Evolutionary conservation across 345 rosid species (phyloP).

Genomic region (Camelina sativa): DNA sequence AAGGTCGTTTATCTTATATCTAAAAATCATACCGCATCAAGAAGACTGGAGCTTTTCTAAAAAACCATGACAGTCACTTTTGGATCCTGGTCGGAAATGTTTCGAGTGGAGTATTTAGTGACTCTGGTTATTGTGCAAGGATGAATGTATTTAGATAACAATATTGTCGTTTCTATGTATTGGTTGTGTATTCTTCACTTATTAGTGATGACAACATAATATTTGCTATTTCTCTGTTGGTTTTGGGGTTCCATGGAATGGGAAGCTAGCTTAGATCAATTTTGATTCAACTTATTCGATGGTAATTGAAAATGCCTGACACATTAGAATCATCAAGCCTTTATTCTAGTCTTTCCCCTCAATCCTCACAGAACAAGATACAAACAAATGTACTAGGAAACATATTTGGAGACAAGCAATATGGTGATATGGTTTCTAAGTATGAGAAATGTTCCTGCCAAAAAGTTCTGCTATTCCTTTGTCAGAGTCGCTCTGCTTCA

Average conservation of each 20-base stretch:
- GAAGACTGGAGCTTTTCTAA: constrained; percentile 48
- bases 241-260: not conserved
- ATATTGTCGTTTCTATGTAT: constrained; percentile 22
- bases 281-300: not conserved
- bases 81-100: constrained; percentile 34
- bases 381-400: not conserved
- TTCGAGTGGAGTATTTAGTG: constrained; percentile 40
- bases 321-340: constrained; percentile 1
- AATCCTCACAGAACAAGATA: constrained; percentile 3
- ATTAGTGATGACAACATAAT: constrained; percentile 11
- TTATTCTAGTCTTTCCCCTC: constrained; percentile 5
- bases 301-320: not conserved
- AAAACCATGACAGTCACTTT: constrained; percentile 43
- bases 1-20: too few relatives aligned
- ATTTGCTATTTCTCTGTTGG: constrained; percentile 12
- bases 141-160: constrained; percentile 40
- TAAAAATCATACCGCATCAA: constrained; percentile 22
- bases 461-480: constrained; percentile 81
- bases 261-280: not conserved
- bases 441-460: constrained; percentile 75
- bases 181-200: constrained; percentile 30
- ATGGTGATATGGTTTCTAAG: constrained; percentile 18
- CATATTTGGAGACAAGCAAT: not conserved
- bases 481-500: constrained; percentile 80
- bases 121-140: constrained; percentile 23